Conservation (phyloP, 2,329 filamentous ascomycete species). For the Mariannaea sp. region DNA sequence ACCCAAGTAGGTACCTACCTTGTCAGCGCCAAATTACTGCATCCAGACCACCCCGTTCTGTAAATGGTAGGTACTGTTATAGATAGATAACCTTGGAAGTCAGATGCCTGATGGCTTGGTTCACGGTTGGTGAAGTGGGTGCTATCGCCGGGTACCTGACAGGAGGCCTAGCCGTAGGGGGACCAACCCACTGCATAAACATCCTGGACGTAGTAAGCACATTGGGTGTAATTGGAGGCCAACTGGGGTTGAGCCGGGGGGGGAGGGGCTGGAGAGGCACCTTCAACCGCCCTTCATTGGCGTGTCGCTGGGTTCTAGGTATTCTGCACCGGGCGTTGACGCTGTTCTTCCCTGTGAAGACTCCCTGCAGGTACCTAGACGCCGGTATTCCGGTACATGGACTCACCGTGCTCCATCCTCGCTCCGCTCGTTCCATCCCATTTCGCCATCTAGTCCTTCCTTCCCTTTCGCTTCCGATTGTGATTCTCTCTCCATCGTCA, state of each 20-base stretch:
- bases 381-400: conserved; percentile 2
- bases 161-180: background rate
- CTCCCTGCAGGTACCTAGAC: conserved; percentile 8
- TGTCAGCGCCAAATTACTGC: background rate
- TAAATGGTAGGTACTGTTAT: background rate
- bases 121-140: background rate
- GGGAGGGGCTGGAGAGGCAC: too few species aligned
- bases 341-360: conserved; percentile 1
- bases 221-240: conserved; percentile 5
- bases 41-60: background rate
- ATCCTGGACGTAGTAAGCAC: background rate
- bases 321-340: background rate
- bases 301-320: conserved; percentile 3
- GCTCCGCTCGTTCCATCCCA: conserved; percentile 18
- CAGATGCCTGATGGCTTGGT: background rate
- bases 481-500: conserved; percentile 41
- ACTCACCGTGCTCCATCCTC: background rate
- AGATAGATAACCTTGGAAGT: too few species aligned
- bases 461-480: conserved; percentile 26
- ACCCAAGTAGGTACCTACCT: too few species aligned
- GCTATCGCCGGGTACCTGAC: background rate
- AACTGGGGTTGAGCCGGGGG: conserved; percentile 9
- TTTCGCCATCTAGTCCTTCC: conserved; percentile 32
- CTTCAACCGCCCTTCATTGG: too few species aligned
- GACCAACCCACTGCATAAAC: background rate